Evolutionary conservation across 2,329 filamentous ascomycete species (phyloP).

Genomic region (Epichloe hybrida): DNA sequence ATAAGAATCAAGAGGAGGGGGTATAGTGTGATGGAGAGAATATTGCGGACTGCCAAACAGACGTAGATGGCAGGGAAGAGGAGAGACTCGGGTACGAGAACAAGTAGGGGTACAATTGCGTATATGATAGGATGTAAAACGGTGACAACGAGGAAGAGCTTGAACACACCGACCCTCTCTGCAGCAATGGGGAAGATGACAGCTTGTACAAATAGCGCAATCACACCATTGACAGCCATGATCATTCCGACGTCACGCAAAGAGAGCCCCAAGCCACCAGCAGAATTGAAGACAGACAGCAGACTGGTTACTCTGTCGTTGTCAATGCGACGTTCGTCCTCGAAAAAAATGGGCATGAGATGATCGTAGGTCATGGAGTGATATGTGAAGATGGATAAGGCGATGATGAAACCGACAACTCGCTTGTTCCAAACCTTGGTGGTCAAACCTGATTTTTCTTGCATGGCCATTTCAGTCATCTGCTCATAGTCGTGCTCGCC

Average conservation of each 20-base stretch:
- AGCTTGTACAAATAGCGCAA: conserved; percentile 45
- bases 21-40: conserved; percentile 51
- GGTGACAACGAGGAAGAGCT: conserved; percentile 43
- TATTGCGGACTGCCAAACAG: conserved; percentile 43
- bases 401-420: conserved; percentile 64
- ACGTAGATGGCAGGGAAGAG: conserved; percentile 45
- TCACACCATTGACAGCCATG: conserved; percentile 44
- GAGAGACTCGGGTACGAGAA: conserved; percentile 37
- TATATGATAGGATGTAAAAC: conserved; percentile 50
- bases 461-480: conserved; percentile 12
- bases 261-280: conserved; percentile 49
- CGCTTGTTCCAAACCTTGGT: conserved; percentile 39
- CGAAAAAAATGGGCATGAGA: conserved; percentile 75
- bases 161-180: conserved; percentile 43
- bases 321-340: conserved; percentile 49
- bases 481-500: conserved; percentile 34
- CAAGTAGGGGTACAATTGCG: conserved; percentile 43
- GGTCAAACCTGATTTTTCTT: conserved; percentile 21
- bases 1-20: conserved; percentile 51
- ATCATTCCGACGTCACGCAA: conserved; percentile 49
- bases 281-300: conserved; percentile 38
- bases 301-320: conserved; percentile 17
- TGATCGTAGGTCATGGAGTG: conserved; percentile 94
- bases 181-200: conserved; percentile 49
- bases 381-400: conserved; percentile 82